These are phyloP conservation scores for Pleurotus citrinopileatus DNA, from an alignment of 768 basidiomycete genomes.

Conservation along the genomic window DNA sequence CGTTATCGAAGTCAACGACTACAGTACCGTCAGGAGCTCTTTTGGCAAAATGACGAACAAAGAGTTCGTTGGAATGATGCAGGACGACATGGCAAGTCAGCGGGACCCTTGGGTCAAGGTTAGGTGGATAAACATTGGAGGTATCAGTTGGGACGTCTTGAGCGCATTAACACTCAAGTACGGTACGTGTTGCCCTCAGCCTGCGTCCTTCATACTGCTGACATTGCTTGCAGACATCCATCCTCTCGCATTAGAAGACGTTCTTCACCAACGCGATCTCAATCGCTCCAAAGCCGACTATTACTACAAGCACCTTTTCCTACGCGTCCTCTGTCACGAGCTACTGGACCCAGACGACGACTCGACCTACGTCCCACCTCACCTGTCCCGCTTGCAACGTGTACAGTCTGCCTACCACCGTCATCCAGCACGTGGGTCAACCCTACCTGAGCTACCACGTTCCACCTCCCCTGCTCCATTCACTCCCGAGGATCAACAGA, in stretches of 20 bases:
- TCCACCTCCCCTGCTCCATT: conserved; percentile 37
- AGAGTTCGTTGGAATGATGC: conserved; percentile 58
- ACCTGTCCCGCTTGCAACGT: neutral
- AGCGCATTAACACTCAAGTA: conserved; percentile 65
- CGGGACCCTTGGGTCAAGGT: conserved; percentile 65
- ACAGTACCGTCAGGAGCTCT: conserved; percentile 53
- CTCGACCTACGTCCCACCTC: conserved; percentile 6
- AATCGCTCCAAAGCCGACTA: conserved; percentile 70
- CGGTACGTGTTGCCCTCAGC: conserved; percentile 33
- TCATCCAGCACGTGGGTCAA: conserved; percentile 22
- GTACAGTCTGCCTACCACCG: neutral
- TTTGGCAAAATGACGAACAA: conserved; percentile 56
- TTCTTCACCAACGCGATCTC: conserved; percentile 53
- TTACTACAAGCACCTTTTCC: conserved; percentile 67
- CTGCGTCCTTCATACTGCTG: neutral
- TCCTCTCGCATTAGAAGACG: conserved; percentile 69
- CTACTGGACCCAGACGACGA: conserved; percentile 33
- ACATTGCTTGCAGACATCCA: conserved; percentile 50
- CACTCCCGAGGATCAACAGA: conserved; percentile 18
- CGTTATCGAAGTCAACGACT: conserved; percentile 65
- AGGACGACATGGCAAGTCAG: conserved; percentile 37
- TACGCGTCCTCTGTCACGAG: conserved; percentile 65
- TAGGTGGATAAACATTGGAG: conserved; percentile 73
- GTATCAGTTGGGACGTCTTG: conserved; percentile 70
- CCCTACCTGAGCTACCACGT: conserved; percentile 27